Conservation (phyloP, 768 basidiomycete genomes). For the Mycena vitilis region DNA sequence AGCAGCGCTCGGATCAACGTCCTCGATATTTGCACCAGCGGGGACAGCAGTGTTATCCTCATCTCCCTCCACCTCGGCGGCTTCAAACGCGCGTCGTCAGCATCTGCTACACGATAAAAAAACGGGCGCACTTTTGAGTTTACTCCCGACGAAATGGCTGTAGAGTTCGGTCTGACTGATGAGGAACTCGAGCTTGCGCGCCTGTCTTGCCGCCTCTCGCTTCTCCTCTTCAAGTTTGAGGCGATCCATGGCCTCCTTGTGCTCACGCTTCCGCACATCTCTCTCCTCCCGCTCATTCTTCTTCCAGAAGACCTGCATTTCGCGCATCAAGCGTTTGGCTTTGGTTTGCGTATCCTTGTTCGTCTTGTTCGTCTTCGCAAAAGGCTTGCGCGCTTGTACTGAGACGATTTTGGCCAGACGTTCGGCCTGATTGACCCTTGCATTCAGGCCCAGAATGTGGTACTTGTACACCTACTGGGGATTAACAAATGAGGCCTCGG, state of each 20-base stretch:
- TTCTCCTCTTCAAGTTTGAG: conserved; percentile 92
- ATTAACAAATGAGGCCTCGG: conserved; percentile 1
- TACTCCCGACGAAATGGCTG: conserved; percentile 98
- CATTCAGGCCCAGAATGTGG: conserved; percentile 72
- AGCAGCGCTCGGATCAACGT: conserved; percentile 58
- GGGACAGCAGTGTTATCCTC: conserved; percentile 57
- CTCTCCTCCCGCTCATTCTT: conserved; percentile 98
- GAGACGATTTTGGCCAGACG: conserved; percentile 82
- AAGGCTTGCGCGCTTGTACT: conserved; percentile 82
- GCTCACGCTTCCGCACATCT: conserved; percentile 91
- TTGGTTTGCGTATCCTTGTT: conserved; percentile 88
- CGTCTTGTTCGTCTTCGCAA: conserved; percentile 78
- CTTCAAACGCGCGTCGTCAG: conserved; percentile 51
- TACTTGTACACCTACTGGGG: conserved; percentile 80
- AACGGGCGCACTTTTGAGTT: conserved; percentile 80
- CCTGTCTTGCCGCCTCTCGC: conserved; percentile 92
- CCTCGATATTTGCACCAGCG: conserved; percentile 68
- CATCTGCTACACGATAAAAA: conserved; percentile 21
- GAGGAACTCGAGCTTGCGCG: conserved; percentile 96
- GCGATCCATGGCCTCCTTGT: conserved; percentile 92
- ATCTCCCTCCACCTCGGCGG: conserved; percentile 80
- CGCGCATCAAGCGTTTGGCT: conserved; percentile 89
- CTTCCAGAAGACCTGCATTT: conserved; percentile 98
- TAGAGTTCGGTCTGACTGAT: conserved; percentile 99
- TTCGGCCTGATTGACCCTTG: conserved; percentile 76